Conservation (phyloP, 805 yeast species). For the Spathaspora girioi region DNA sequence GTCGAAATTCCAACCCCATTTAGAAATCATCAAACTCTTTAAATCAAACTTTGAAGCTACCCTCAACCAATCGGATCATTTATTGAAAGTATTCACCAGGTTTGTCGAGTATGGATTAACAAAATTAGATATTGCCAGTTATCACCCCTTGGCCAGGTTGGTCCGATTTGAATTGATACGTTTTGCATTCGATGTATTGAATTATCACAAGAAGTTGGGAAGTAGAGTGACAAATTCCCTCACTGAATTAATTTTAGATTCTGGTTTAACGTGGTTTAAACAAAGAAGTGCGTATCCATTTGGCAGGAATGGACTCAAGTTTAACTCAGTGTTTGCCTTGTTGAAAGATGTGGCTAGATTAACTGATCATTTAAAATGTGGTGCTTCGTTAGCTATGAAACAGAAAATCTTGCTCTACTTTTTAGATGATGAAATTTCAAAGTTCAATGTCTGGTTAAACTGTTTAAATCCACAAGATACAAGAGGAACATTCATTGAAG, state of each 20-base stretch:
- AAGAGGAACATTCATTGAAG: slow-evolving; percentile 31
- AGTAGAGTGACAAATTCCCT: slow-evolving; percentile 45
- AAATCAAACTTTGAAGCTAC: slow-evolving; percentile 79
- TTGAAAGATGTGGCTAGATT: slow-evolving; percentile 49
- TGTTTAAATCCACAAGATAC: slow-evolving; percentile 45
- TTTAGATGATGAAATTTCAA: slow-evolving; percentile 70
- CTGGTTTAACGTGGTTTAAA: slow-evolving; percentile 77
- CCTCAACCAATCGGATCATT: slow-evolving; percentile 63
- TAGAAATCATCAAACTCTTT: slow-evolving; percentile 62
- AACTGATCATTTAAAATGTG: slow-evolving; percentile 18
- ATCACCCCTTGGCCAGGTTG: slow-evolving; percentile 78
- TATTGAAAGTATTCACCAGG: slow-evolving; percentile 65
- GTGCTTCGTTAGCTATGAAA: slow-evolving; percentile 41
- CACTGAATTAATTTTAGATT: slow-evolving; percentile 53
- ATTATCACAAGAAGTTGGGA: slow-evolving; percentile 48
- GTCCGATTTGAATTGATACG: slow-evolving; percentile 69
- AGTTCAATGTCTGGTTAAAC: slow-evolving; percentile 73
- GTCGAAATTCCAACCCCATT: slow-evolving; percentile 61
- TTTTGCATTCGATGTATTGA: slow-evolving; percentile 63
- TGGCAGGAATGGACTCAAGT: slow-evolving; percentile 75
- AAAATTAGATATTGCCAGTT: slow-evolving; percentile 55
- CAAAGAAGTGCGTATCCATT: slow-evolving; percentile 66
- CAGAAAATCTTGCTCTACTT: slow-evolving; percentile 56
- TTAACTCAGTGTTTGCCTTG: slow-evolving; percentile 62
- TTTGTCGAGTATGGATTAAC: slow-evolving; percentile 54